Percentiles rank a stretch among this genome's conserved stretches.
Conservation (phyloP, 345 rosid species). For the Aquilaria sinensis region DNA sequence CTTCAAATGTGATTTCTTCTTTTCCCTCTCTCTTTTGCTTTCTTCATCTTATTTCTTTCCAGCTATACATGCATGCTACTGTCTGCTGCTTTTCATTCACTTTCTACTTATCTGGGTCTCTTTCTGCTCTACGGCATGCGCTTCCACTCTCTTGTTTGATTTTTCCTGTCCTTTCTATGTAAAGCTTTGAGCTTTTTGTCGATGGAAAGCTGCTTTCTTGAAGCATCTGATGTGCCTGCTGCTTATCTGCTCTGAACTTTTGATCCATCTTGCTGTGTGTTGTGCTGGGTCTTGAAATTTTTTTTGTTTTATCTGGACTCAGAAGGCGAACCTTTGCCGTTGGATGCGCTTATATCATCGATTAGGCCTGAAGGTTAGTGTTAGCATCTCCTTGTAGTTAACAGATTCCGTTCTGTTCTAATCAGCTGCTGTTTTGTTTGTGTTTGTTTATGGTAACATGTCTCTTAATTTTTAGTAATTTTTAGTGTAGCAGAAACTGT, state of each 20-base stretch:
- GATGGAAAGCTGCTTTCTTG: constrained; percentile 11
- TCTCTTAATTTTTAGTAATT: no score
- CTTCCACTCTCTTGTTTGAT: neutral
- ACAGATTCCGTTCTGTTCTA: neutral
- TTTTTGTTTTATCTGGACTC: constrained; percentile 4
- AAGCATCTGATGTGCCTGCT: constrained; percentile 8
- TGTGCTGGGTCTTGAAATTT: constrained; percentile 5
- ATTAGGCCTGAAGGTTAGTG: neutral
- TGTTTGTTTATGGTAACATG: no score
- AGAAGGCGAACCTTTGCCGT: neutral
- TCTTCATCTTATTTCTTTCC: constrained; percentile 1
- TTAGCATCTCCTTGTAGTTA: neutral
- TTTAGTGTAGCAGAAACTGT: no score
- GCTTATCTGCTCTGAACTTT: neutral
- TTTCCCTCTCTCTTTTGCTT: constrained; percentile 1
- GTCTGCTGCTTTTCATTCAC: constrained; percentile 1
- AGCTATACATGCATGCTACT: constrained; percentile 6
- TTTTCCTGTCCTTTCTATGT: neutral
- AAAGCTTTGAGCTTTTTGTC: constrained; percentile 1
- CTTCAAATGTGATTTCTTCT: constrained; percentile 15
- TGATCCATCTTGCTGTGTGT: constrained; percentile 8
- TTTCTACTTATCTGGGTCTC: constrained; percentile 3
- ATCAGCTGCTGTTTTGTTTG: neutral
- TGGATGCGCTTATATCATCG: constrained; percentile 3
- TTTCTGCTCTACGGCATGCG: neutral